phyloP scores from a whole-genome alignment of 345 rosid species.

The Syzygium grande region DNA sequence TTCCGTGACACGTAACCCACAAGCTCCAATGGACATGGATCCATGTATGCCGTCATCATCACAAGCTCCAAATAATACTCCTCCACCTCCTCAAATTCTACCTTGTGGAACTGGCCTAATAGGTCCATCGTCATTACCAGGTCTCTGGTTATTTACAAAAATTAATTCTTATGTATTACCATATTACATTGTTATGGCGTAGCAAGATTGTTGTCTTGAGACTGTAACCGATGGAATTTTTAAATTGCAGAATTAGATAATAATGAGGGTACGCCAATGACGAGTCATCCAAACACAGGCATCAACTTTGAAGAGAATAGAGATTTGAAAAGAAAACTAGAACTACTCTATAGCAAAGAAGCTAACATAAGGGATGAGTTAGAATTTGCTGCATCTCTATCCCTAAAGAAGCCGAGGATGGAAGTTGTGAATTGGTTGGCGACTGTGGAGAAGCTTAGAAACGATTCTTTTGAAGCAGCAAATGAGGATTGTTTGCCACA shows the following conservation, averaged over 20 bases:
- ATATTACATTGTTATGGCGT: background rate
- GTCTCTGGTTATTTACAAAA: background rate
- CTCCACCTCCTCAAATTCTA: background rate
- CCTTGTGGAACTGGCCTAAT: too few species aligned
- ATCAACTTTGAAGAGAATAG: background rate
- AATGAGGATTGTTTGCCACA: background rate
- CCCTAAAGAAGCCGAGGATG: background rate
- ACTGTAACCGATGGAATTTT: background rate
- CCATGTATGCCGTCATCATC: background rate
- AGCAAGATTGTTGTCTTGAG: background rate
- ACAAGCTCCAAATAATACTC: background rate
- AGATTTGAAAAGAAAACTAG: background rate
- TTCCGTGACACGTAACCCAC: background rate
- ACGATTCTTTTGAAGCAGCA: background rate
- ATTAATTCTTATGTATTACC: background rate
- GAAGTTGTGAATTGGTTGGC: background rate
- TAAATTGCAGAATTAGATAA: rapidly evolving
- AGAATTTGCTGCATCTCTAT: background rate
- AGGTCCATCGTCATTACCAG: background rate
- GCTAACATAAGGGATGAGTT: background rate
- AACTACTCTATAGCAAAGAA: background rate
- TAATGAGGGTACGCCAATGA: rapidly evolving
- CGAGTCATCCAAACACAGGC: background rate
- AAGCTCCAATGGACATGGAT: background rate
- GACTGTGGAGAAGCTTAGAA: background rate